A percentile compares a stretch with the other conserved stretches of the same genome.
phyloP scores from a whole-genome alignment of 768 basidiomycete species.

The Leccinum subgranulosum region DNA sequence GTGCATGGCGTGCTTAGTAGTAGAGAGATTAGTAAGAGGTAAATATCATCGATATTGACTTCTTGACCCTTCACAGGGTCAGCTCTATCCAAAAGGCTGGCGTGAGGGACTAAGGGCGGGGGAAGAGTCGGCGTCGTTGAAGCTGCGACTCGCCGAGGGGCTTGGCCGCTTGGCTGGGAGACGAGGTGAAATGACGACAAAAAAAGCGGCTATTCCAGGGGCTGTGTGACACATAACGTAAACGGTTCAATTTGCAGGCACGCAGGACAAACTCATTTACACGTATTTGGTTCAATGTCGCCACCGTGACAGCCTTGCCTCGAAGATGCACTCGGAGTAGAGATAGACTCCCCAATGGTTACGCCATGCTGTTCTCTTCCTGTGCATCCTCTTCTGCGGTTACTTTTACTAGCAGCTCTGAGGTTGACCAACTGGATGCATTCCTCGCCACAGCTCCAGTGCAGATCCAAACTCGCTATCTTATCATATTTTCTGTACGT shows the following conservation, averaged over 20 bases:
- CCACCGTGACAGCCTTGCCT: constrained; percentile 3
- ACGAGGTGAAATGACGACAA: not conserved
- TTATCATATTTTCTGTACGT: constrained; percentile 13
- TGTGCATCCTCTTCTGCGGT: not conserved
- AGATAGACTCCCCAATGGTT: not conserved
- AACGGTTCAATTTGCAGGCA: not conserved
- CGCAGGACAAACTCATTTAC: not conserved
- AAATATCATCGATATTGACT: not conserved
- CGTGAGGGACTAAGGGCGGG: not conserved
- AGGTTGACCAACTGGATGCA: not conserved
- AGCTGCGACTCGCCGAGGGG: constrained; percentile 6
- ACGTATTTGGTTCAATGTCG: not conserved
- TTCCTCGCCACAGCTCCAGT: not conserved
- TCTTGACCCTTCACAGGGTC: not conserved
- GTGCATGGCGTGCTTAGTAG: not conserved
- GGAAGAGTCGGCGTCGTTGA: constrained; percentile 18
- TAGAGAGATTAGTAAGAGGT: not conserved
- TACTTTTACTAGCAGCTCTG: not conserved
- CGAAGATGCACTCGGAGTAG: no score
- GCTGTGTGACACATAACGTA: not conserved
- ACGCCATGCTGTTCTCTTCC: constrained; percentile 12
- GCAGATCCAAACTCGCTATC: constrained; percentile 16
- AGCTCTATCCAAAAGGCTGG: not conserved
- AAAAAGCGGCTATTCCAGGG: not conserved
- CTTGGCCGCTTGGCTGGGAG: not conserved